phyloP scores from a whole-genome alignment of 2,329 filamentous ascomycete species.

The Plectosphaerella sp. region DNA sequence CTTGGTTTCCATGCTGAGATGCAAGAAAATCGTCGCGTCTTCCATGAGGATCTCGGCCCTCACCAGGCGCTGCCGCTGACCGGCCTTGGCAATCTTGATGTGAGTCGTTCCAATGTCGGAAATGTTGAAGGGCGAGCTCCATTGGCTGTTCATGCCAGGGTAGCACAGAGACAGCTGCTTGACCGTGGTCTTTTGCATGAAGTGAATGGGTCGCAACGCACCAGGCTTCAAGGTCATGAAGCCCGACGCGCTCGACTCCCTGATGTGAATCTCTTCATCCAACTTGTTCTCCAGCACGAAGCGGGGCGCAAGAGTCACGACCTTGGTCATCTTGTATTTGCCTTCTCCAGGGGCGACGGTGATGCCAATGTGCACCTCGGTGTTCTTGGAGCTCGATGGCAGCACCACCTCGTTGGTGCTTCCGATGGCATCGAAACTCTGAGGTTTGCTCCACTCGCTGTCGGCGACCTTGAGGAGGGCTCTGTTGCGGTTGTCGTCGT shows the following conservation, averaged over 20 bases:
- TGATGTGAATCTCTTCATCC: slow-evolving; percentile 80
- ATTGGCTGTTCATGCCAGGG: slow-evolving; percentile 90
- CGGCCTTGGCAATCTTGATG: slow-evolving; percentile 87
- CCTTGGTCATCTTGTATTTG: slow-evolving; percentile 97
- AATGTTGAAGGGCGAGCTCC: slow-evolving; percentile 97
- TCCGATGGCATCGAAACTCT: slow-evolving; percentile 96
- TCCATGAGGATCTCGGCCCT: slow-evolving; percentile 89
- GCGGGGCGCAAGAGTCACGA: slow-evolving; percentile 86
- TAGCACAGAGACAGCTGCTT: slow-evolving; percentile 94
- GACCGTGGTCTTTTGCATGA: slow-evolving; percentile 73
- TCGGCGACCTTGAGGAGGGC: slow-evolving; percentile 83
- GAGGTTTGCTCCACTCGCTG: slow-evolving; percentile 93
- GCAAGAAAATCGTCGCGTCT: slow-evolving; percentile 86
- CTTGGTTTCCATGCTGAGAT: slow-evolving; percentile 84
- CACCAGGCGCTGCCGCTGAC: slow-evolving; percentile 83
- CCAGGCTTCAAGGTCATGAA: slow-evolving; percentile 73
- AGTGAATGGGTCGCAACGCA: slow-evolving; percentile 83
- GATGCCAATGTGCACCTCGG: slow-evolving; percentile 88
- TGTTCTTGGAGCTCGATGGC: slow-evolving; percentile 62
- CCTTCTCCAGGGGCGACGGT: slow-evolving; percentile 87
- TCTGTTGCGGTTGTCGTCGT: slow-evolving; percentile 86
- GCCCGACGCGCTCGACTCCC: slow-evolving; percentile 87
- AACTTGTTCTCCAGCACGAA: slow-evolving; percentile 95
- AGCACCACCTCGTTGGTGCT: slow-evolving; percentile 86
- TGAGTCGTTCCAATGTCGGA: slow-evolving; percentile 89